Conservation (phyloP, 306 rosid genomes). For the Inga oerstediana region DNA sequence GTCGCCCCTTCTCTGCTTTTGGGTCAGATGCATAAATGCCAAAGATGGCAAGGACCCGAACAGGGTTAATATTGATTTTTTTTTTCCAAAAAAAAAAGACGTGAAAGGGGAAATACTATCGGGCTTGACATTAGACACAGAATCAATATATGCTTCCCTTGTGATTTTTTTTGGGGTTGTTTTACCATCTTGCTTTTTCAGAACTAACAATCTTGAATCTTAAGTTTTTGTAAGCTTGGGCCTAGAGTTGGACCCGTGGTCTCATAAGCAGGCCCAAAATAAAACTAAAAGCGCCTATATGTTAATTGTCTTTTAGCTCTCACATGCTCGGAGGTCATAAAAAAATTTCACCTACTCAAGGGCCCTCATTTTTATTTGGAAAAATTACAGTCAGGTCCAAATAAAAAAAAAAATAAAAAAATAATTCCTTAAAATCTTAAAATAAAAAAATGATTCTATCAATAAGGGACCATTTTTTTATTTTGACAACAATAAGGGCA, state of each 20-base stretch:
- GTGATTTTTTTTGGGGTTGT: background rate
- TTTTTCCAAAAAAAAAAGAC: background rate
- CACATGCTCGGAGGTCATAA: background rate
- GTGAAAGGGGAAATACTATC: background rate
- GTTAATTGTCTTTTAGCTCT: background rate
- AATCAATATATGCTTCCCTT: background rate
- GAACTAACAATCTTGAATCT: background rate
- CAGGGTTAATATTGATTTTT: too few species aligned
- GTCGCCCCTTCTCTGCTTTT: background rate
- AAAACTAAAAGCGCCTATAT: background rate
- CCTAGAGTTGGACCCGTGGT: too few species aligned
- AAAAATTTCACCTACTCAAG: background rate
- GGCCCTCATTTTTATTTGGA: slow-evolving; percentile 9
- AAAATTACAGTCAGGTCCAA: too few species aligned
- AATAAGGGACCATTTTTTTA: too few species aligned
- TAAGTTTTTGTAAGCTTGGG: too few species aligned
- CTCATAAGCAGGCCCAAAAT: background rate
- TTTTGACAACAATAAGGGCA: too few species aligned
- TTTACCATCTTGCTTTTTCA: background rate
- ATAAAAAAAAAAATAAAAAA: too few species aligned
- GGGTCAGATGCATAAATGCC: background rate
- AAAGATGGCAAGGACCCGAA: background rate
- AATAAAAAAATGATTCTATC: too few species aligned
- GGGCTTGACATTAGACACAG: background rate
- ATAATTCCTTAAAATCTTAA: too few species aligned